These are phyloP conservation scores for Diaporthe sp. DNA, from an alignment of 2,329 filamentous ascomycete species.

Conservation along the genomic window DNA sequence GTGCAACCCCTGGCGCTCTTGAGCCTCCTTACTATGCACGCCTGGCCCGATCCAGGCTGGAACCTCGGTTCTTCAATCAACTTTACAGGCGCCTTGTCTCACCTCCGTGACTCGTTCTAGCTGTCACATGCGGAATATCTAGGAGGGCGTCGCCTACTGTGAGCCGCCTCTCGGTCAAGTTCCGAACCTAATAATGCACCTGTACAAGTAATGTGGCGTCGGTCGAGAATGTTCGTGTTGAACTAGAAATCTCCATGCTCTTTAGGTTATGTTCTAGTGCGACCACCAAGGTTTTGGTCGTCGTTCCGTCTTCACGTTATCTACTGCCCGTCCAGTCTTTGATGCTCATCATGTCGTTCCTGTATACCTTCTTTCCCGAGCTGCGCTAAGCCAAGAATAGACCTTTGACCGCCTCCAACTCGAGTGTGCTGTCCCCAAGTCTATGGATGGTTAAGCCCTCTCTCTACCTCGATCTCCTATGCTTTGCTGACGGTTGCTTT, in stretches of 20 bases:
- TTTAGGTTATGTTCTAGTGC: conserved; percentile 23
- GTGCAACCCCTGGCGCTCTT: neutral
- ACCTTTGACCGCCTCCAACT: conserved; percentile 2
- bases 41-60: conserved; percentile 5
- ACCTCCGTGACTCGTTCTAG: conserved; percentile 11
- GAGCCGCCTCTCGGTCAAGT: conserved; percentile 36
- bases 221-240: conserved; percentile 7
- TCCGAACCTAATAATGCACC: conserved; percentile 24
- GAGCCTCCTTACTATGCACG: conserved; percentile 33
- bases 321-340: conserved; percentile 1
- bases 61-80: conserved; percentile 37
- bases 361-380: neutral
- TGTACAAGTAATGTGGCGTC: neutral
- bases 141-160: conserved; percentile 2
- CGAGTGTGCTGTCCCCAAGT: neutral
- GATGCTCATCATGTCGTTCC: conserved; percentile 1
- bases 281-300: neutral
- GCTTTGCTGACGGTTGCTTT: conserved; percentile 18
- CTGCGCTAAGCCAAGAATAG: conserved; percentile 8
- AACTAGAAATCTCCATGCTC: neutral
- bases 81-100: neutral
- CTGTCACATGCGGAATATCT: conserved; percentile 40
- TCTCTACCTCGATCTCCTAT: conserved; percentile 5
- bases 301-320: neutral
- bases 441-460: conserved; percentile 8